Percentiles rank a stretch among this genome's conserved stretches.
These are phyloP conservation scores for Flagelloscypha sp. DNA, from an alignment of 768 basidiomycete genomes.

Conservation along the genomic window DNA sequence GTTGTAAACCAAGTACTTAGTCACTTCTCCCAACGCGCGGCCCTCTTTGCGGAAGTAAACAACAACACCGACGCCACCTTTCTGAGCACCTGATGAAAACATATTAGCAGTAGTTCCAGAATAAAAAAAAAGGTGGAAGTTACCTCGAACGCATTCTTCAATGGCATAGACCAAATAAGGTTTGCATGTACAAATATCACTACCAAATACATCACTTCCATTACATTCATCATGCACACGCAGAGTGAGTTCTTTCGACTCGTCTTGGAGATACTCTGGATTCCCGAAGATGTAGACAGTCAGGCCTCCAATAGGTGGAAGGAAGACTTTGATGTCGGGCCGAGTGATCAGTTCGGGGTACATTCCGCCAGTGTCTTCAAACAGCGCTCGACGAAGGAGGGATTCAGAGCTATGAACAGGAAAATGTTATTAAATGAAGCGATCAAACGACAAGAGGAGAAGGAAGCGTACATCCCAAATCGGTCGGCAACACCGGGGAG, in stretches of 20 bases:
- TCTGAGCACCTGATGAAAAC: conserved; percentile 32
- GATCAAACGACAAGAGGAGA: neutral
- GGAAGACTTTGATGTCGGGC: conserved; percentile 91
- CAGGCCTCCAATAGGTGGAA: conserved; percentile 87
- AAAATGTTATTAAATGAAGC: conserved; percentile 2
- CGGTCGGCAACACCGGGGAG: conserved; percentile 88
- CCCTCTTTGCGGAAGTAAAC: conserved; percentile 96
- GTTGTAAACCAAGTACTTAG: conserved; percentile 95
- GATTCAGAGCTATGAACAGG: conserved; percentile 56
- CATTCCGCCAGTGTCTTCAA: conserved; percentile 95
- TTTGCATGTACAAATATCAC: conserved; percentile 88
- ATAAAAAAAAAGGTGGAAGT: conserved; percentile 12
- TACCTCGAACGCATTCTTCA: conserved; percentile 83
- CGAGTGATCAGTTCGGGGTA: conserved; percentile 94
- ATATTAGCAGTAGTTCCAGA: neutral
- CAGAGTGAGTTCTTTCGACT: conserved; percentile 71
- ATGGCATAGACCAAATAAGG: conserved; percentile 91
- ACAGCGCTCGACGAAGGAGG: conserved; percentile 80
- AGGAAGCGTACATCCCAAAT: conserved; percentile 72
- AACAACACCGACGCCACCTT: conserved; percentile 86
- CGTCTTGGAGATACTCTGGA: conserved; percentile 68
- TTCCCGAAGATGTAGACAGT: conserved; percentile 94
- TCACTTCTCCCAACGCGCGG: conserved; percentile 87
- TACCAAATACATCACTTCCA: conserved; percentile 37
- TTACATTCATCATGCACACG: conserved; percentile 92